These are phyloP conservation scores for Candida neerlandica DNA, from an alignment of 1,139 yeast genomes.

Conservation along the genomic window DNA sequence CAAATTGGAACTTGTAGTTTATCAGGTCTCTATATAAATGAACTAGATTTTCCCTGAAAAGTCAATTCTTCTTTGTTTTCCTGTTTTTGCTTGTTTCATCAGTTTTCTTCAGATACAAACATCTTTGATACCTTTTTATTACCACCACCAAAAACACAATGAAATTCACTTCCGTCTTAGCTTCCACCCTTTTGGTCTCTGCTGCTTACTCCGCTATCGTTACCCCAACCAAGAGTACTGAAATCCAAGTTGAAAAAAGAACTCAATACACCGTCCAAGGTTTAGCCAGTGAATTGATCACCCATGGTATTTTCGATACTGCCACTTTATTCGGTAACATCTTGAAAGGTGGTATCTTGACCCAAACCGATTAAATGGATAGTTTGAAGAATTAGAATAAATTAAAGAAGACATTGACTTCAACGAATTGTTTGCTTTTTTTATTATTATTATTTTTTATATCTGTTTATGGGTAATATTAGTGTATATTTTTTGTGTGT, in stretches of 20 bases:
- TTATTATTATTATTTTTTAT: background rate
- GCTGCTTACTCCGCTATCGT: conserved; percentile 6
- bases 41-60: background rate
- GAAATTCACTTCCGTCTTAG: conserved; percentile 7
- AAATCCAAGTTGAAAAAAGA: conserved; percentile 4
- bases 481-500: background rate
- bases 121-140: background rate
- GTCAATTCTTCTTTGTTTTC: background rate
- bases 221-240: conserved; percentile 5
- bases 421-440: background rate
- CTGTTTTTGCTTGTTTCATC: background rate
- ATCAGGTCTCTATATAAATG: background rate
- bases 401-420: background rate
- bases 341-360: conserved; percentile 8
- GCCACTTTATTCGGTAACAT: conserved; percentile 2
- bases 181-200: conserved; percentile 7
- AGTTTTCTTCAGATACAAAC: background rate
- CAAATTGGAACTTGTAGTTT: background rate
- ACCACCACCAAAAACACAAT: background rate
- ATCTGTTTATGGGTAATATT: background rate
- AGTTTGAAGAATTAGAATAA: background rate
- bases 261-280: conserved; percentile 7
- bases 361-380: conserved; percentile 3
- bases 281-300: conserved; percentile 6
- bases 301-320: conserved; percentile 7